phyloP scores from a whole-genome alignment of 768 basidiomycete species.

The Rhodotorula paludigena region DNA sequence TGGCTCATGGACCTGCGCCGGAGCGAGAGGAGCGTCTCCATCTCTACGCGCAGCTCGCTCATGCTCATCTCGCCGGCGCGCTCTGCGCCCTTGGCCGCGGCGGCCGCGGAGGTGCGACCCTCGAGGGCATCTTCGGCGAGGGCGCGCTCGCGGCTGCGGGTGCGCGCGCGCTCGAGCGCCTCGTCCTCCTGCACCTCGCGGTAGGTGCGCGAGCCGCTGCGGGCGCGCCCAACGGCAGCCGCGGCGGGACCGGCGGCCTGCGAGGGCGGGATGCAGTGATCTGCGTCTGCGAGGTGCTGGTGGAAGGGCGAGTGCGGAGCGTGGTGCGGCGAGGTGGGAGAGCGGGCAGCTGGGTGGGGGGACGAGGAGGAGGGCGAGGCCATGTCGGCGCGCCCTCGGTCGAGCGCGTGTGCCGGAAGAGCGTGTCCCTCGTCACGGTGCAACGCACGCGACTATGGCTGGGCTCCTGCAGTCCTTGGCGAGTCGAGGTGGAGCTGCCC shows the following conservation, averaged over 20 bases:
- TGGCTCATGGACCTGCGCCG: slow-evolving; percentile 40
- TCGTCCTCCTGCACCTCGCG: slow-evolving; percentile 22
- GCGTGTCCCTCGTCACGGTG: too few relatives aligned
- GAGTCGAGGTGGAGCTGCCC: too few relatives aligned
- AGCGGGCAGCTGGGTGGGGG: too few relatives aligned
- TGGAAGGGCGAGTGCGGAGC: neutral
- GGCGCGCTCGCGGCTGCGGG: slow-evolving; percentile 1
- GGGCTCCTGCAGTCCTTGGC: too few relatives aligned
- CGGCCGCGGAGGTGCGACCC: neutral
- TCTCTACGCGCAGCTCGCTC: slow-evolving; percentile 27
- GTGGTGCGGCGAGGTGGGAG: neutral
- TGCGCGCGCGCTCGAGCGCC: slow-evolving; percentile 5
- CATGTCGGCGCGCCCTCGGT: too few relatives aligned
- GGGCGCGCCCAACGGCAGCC: neutral
- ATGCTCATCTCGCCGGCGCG: slow-evolving; percentile 6
- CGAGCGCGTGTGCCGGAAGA: too few relatives aligned
- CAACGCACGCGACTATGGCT: too few relatives aligned
- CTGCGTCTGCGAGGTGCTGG: slow-evolving; percentile 10
- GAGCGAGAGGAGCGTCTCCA: slow-evolving; percentile 38
- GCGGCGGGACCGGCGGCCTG: neutral
- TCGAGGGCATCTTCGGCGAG: slow-evolving; percentile 3
- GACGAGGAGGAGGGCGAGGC: neutral
- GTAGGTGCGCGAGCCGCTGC: slow-evolving; percentile 24
- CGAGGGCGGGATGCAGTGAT: slow-evolving; percentile 20
- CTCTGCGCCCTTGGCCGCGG: neutral